phyloP scores from a whole-genome alignment of 208 protist species.

The Trypanosoma brucei region DNA sequence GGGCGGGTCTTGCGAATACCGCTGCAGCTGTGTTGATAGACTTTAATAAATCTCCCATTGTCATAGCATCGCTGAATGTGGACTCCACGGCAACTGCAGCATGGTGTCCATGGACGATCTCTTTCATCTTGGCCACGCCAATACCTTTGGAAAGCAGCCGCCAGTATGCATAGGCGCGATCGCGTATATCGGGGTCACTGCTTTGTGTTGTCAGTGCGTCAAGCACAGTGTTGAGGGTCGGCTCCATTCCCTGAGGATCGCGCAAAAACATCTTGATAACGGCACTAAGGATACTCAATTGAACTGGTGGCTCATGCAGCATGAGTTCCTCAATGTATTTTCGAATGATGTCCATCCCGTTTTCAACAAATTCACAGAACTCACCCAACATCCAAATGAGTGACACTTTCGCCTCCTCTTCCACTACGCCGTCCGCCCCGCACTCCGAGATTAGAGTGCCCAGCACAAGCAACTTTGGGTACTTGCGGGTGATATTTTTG shows the following conservation, averaged over 20 bases:
- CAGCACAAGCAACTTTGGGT: constrained; percentile 71
- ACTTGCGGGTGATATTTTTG: constrained; percentile 82
- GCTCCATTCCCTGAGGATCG: constrained; percentile 59
- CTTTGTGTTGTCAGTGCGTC: constrained; percentile 74
- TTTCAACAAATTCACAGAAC: constrained; percentile 96
- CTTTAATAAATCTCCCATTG: constrained; percentile 87
- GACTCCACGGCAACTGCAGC: constrained; percentile 91
- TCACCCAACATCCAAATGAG: constrained; percentile 99
- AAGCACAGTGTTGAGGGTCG: constrained; percentile 59
- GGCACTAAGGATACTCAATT: constrained; percentile 93
- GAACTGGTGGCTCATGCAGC: constrained; percentile 70
- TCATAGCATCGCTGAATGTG: constrained; percentile 88
- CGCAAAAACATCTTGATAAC: constrained; percentile 99
- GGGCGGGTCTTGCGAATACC: constrained; percentile 95
- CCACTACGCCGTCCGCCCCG: constrained; percentile 87
- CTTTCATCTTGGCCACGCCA: constrained; percentile 92
- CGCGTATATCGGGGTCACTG: constrained; percentile 97
- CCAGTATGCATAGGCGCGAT: constrained; percentile 99
- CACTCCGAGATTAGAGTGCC: constrained; percentile 64
- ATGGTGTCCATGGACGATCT: constrained; percentile 87
- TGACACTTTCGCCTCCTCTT: constrained; percentile 96
- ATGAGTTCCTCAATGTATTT: constrained; percentile 95
- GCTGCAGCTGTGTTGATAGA: constrained; percentile 92
- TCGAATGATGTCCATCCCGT: constrained; percentile 92
- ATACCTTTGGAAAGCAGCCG: constrained; percentile 97